Percentiles rank a stretch among this genome's conserved stretches.
phyloP scores from a whole-genome alignment of 306 rosid species.

The Medicago lupulina region DNA sequence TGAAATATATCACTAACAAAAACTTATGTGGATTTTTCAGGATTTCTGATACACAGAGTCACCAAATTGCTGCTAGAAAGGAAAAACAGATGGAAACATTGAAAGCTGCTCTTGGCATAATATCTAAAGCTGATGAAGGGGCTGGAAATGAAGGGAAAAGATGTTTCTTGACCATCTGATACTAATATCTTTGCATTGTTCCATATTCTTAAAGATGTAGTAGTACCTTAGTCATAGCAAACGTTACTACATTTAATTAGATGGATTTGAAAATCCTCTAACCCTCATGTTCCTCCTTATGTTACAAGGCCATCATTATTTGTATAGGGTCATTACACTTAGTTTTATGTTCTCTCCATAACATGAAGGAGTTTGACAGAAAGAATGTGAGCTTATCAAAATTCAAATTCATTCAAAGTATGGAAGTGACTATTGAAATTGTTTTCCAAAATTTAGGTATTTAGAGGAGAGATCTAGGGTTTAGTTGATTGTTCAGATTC shows the following conservation, averaged over 20 bases:
- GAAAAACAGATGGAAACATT: conserved; percentile 92
- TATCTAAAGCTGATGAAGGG: conserved; percentile 55
- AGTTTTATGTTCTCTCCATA: no score
- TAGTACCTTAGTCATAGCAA: neutral
- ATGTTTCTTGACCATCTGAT: no score
- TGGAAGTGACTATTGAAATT: no score
- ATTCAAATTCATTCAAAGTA: no score
- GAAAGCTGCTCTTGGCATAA: conserved; percentile 83
- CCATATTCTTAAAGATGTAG: no score
- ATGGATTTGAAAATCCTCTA: neutral
- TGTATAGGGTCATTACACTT: neutral
- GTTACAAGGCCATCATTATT: neutral
- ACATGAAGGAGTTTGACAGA: neutral
- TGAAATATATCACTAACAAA: neutral
- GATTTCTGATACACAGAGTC: conserved; percentile 87
- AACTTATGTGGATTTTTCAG: conserved; percentile 45
- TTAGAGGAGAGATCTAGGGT: no score
- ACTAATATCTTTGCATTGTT: no score
- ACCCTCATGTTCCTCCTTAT: neutral
- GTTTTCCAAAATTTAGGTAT: no score
- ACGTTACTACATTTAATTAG: neutral
- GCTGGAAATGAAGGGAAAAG: conserved; percentile 42
- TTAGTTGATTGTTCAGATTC: no score
- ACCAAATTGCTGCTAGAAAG: conserved; percentile 96
- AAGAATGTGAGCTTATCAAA: no score